phyloP scores from a whole-genome alignment of 192 early-diverging fungal species.

The Umbelopsis sp. region DNA sequence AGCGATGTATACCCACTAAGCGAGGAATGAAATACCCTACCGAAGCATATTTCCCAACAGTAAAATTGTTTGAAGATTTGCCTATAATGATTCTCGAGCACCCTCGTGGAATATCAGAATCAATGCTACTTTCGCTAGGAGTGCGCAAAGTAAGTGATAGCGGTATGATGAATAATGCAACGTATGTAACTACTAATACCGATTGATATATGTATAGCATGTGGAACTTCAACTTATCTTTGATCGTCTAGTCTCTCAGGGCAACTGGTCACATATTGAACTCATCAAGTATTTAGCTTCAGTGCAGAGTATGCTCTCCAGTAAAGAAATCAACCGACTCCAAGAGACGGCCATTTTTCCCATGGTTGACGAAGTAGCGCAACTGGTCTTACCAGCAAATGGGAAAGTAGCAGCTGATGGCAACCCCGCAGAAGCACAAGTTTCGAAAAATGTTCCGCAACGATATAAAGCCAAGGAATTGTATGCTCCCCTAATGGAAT shows the following conservation, averaged over 20 bases:
- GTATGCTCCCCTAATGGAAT: slow-evolving; percentile 63
- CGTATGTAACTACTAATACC: not conserved
- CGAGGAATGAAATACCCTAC: slow-evolving; percentile 64
- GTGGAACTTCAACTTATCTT: slow-evolving; percentile 87
- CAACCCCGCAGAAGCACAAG: slow-evolving; percentile 4
- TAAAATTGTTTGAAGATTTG: slow-evolving; percentile 83
- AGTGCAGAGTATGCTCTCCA: slow-evolving; percentile 63
- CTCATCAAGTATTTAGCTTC: slow-evolving; percentile 82
- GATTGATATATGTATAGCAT: slow-evolving; percentile 43
- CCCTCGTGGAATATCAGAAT: slow-evolving; percentile 49
- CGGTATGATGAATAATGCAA: not conserved
- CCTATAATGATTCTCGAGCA: slow-evolving; percentile 68
- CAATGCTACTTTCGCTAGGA: slow-evolving; percentile 66
- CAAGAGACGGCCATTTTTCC: slow-evolving; percentile 70
- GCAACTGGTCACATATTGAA: slow-evolving; percentile 85
- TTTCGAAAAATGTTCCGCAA: slow-evolving; percentile 30
- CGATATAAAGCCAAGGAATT: slow-evolving; percentile 65
- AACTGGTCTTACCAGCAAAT: not conserved
- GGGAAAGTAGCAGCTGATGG: slow-evolving; percentile 19
- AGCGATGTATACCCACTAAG: slow-evolving; percentile 72
- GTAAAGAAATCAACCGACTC: slow-evolving; percentile 61
- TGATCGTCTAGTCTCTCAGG: slow-evolving; percentile 68
- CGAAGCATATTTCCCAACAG: slow-evolving; percentile 78
- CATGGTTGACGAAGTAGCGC: slow-evolving; percentile 38
- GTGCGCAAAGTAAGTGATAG: slow-evolving; percentile 64